Percentiles rank a stretch among this genome's conserved stretches.
Conservation (phyloP, 352 stramenopile genomes). For the Blastocystis sp. region DNA sequence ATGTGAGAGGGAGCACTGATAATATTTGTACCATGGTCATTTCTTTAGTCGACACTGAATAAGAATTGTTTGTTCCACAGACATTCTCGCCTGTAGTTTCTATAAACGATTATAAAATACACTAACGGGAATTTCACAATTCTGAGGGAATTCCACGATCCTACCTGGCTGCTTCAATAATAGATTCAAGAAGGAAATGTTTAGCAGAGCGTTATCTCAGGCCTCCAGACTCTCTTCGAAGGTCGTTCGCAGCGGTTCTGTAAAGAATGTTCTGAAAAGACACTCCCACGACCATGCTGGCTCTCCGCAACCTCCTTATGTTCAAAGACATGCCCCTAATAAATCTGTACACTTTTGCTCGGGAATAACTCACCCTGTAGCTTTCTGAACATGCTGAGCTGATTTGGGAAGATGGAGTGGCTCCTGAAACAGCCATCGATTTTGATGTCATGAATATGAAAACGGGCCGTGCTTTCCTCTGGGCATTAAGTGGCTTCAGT, state of each 20-base stretch:
- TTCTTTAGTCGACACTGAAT: neutral
- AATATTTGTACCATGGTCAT: constrained; percentile 59
- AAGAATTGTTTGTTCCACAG: constrained; percentile 2
- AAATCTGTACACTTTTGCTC: neutral
- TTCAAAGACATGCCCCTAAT: constrained; percentile 5
- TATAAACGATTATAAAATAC: neutral
- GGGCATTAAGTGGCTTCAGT: constrained; percentile 21
- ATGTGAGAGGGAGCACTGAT: constrained; percentile 19
- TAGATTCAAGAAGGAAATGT: neutral
- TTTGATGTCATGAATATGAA: constrained; percentile 43
- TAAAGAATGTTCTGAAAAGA: constrained; percentile 45
- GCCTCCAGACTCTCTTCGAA: neutral
- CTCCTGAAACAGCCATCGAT: constrained; percentile 59
- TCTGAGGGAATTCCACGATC: neutral
- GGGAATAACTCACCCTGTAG: neutral
- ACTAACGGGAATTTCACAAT: constrained; percentile 8
- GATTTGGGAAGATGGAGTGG: constrained; percentile 60
- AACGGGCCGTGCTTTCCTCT: constrained; percentile 42
- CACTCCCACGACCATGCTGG: constrained; percentile 13
- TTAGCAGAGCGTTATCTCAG: constrained; percentile 12
- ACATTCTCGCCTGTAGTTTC: no score
- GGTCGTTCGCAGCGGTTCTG: neutral
- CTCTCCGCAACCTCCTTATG: constrained; percentile 16
- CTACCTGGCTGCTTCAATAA: neutral
- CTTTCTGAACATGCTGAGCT: constrained; percentile 50